phyloP scores from a whole-genome alignment of 1,284 basidiomycete species.

The Leccinum huronense region DNA sequence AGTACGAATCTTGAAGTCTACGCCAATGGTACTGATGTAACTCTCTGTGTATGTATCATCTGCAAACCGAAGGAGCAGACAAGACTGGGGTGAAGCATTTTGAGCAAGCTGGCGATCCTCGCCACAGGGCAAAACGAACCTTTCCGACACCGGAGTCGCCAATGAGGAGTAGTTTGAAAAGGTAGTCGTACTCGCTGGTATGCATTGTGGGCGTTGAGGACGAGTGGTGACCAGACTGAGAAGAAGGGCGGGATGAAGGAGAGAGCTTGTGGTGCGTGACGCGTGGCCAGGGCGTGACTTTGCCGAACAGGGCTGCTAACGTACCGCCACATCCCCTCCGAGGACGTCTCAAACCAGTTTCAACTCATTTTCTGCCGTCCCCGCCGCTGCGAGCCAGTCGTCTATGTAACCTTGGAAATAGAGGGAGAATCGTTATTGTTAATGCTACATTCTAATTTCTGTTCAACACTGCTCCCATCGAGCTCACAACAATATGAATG shows the following conservation, averaged over 20 bases:
- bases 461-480: not conserved
- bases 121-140: conserved; percentile 45
- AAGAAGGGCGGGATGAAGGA: conserved; percentile 33
- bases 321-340: conserved; percentile 27
- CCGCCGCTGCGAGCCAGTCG: not conserved
- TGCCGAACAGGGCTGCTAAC: conserved; percentile 20
- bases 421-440: not conserved
- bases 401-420: not conserved
- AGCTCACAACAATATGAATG: not conserved
- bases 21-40: conserved; percentile 98
- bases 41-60: conserved; percentile 99
- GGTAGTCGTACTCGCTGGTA: conserved; percentile 94
- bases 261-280: conserved; percentile 41
- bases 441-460: not conserved
- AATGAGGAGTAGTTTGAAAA: conserved; percentile 94
- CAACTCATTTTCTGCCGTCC: conserved; percentile 1
- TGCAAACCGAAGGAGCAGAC: conserved; percentile 96
- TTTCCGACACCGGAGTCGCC: conserved; percentile 97
- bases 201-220: conserved; percentile 56
- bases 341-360: conserved; percentile 8
- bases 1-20: conserved; percentile 99
- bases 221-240: conserved; percentile 24
- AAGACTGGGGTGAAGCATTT: conserved; percentile 64
- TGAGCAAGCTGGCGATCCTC: conserved; percentile 18
- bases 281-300: conserved; percentile 36